phyloP scores from a whole-genome alignment of 371 early-diverging fungal species.

The Nematocida sp. region DNA sequence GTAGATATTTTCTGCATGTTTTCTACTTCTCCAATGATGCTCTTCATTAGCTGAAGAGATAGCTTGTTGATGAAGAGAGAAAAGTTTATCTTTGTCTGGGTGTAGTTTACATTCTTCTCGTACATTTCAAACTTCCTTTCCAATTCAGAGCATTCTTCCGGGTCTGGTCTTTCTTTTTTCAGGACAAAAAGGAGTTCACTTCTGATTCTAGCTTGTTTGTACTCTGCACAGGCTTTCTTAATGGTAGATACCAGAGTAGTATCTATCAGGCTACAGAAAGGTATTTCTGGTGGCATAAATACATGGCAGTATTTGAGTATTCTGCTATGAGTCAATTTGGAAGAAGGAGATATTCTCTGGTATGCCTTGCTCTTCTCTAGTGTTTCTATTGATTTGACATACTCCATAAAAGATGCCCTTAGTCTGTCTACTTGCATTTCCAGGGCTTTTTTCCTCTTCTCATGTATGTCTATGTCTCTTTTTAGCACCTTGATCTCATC shows the following conservation, averaged over 20 bases:
- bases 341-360: background rate
- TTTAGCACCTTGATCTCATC: conserved; percentile 27
- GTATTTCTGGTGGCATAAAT: conserved; percentile 15
- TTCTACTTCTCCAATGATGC: conserved; percentile 29
- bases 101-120: conserved; percentile 39
- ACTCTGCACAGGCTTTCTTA: conserved; percentile 27
- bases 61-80: conserved; percentile 31
- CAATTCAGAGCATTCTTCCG: background rate
- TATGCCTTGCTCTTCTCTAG: conserved; percentile 30
- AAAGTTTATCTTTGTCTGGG: conserved; percentile 35
- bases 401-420: conserved; percentile 16
- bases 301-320: conserved; percentile 37
- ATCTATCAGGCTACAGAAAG: background rate
- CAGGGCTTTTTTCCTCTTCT: conserved; percentile 27
- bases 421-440: conserved; percentile 34
- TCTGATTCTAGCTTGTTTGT: conserved; percentile 23
- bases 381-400: conserved; percentile 31
- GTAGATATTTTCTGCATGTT: background rate
- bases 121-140: conserved; percentile 37
- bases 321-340: conserved; percentile 30
- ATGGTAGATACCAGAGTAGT: background rate
- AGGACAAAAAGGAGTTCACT: background rate
- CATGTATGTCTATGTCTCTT: conserved; percentile 20
- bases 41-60: background rate
- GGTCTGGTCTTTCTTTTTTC: background rate